These are phyloP conservation scores for Sclerotinia nivalis DNA, from an alignment of 2,329 filamentous ascomycete genomes.

Conservation along the genomic window DNA sequence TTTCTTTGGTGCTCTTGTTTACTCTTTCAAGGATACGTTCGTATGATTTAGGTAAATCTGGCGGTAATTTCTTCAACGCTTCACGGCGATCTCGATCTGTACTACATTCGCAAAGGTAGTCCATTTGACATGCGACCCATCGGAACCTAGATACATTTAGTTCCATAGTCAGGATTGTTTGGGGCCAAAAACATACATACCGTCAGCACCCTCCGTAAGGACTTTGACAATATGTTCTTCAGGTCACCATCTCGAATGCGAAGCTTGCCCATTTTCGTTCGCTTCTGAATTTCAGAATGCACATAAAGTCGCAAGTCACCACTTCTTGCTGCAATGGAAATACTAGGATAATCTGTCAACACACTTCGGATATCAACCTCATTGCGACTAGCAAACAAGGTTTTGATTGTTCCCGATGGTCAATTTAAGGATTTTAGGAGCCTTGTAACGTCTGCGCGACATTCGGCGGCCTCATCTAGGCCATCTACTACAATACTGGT, in stretches of 20 bases:
- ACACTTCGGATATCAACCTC: constrained; percentile 26
- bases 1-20: constrained; percentile 28
- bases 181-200: constrained; percentile 27
- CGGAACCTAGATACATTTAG: constrained; percentile 28
- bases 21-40: constrained; percentile 38
- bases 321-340: constrained; percentile 29
- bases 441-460: constrained; percentile 22
- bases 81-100: constrained; percentile 33
- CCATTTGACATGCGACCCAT: constrained; percentile 30
- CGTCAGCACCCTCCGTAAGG: constrained; percentile 27
- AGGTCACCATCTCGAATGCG: constrained; percentile 21
- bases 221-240: constrained; percentile 27
- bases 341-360: constrained; percentile 10
- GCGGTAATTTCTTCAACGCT: constrained; percentile 28
- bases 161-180: constrained; percentile 8
- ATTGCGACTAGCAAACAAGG: constrained; percentile 26
- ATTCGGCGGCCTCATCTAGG: constrained; percentile 36
- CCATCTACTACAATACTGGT: constrained; percentile 38
- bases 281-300: constrained; percentile 26
- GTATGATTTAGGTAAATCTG: constrained; percentile 36
- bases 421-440: constrained; percentile 23
- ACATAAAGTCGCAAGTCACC: constrained; percentile 30
- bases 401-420: constrained; percentile 25
- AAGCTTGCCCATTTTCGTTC: constrained; percentile 21
- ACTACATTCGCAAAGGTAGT: constrained; percentile 28